phyloP scores from a whole-genome alignment of 208 protist genomes.

The Acanthamoeba sp. region DNA sequence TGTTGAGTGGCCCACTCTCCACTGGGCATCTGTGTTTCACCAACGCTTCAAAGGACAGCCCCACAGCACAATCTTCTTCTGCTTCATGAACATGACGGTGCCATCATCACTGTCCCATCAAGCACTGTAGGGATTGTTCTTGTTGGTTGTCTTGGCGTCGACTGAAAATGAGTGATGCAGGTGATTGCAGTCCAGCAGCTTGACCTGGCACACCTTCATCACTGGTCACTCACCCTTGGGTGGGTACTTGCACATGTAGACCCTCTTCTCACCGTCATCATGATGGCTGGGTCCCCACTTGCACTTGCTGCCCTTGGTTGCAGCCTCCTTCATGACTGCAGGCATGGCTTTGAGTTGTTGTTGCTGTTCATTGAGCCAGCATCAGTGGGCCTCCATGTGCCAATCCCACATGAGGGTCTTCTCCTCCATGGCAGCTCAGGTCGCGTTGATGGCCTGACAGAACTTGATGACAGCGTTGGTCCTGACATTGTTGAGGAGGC shows the following conservation, averaged over 20 bases:
- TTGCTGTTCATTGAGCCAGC: background rate
- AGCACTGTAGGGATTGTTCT: constrained; percentile 26
- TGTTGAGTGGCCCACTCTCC: background rate
- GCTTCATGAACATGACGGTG: background rate
- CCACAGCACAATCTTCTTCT: constrained; percentile 22
- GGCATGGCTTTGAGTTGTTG: background rate
- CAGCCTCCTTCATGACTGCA: background rate
- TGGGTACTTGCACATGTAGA: background rate
- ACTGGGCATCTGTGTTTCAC: background rate
- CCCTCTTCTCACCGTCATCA: background rate
- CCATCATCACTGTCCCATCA: background rate
- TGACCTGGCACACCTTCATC: constrained; percentile 13
- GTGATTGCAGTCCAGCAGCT: background rate
- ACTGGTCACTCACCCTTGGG: constrained; percentile 20
- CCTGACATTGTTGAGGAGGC: background rate
- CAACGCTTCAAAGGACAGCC: background rate
- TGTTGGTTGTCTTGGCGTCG: constrained; percentile 5
- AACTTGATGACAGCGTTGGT: constrained; percentile 9
- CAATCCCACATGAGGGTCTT: background rate
- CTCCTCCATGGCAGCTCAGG: background rate
- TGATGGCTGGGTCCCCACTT: background rate
- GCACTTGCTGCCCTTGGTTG: background rate
- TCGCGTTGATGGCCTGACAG: constrained; percentile 3
- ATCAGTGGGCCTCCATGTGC: background rate
- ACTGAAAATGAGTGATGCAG: background rate